Conservation (phyloP, 345 rosid species). For the Rhodamnia argentea region DNA sequence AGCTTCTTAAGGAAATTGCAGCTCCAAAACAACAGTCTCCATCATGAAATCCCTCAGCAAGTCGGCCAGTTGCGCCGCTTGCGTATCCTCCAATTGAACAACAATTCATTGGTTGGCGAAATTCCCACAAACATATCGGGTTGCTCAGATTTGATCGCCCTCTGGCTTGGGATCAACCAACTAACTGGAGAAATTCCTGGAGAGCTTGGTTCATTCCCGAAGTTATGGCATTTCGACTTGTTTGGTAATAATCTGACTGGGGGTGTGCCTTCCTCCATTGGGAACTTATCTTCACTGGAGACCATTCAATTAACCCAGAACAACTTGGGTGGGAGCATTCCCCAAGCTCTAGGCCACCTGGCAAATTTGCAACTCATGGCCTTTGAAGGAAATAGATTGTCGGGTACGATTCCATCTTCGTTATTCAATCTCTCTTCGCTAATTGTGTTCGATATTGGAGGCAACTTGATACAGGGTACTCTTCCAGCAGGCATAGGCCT, state of each 20-base stretch:
- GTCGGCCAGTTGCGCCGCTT: background rate
- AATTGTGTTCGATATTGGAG: background rate
- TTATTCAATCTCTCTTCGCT: background rate
- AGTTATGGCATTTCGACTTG: background rate
- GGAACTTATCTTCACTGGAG: background rate
- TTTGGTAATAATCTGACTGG: background rate
- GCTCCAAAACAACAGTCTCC: background rate
- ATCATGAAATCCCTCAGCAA: background rate
- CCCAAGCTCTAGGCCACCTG: background rate
- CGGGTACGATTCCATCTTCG: background rate
- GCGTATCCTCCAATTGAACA: background rate
- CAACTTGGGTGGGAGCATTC: background rate
- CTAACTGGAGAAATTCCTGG: background rate
- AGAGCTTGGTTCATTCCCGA: background rate
- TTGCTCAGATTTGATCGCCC: background rate
- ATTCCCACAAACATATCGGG: background rate
- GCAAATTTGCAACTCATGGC: background rate
- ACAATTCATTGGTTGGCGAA: background rate
- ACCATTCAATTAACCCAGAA: background rate
- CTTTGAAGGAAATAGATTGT: background rate
- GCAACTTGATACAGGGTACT: background rate
- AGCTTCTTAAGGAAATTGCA: background rate
- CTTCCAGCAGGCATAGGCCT: background rate
- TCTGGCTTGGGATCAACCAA: background rate
- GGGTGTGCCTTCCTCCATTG: background rate